Conservation (phyloP, 495 filamentous ascomycete genomes). For the Penicillium malachiteum region DNA sequence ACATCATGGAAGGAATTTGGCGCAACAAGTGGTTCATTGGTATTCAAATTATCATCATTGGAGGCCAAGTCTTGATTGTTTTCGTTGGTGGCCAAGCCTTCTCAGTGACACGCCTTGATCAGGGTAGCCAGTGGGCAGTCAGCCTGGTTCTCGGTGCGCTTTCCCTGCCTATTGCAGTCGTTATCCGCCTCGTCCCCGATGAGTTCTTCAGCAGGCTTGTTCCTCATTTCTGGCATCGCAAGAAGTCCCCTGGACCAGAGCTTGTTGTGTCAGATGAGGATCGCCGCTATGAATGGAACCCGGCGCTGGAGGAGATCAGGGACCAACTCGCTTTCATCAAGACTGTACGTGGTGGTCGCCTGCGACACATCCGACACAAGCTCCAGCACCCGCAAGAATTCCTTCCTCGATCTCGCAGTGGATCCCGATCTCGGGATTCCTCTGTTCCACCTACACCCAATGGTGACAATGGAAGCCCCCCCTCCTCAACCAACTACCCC, state of each 20-base stretch:
- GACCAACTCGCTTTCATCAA: slow-evolving; percentile 77
- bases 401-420: slow-evolving; percentile 68
- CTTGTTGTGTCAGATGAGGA: slow-evolving; percentile 72
- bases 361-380: slow-evolving; percentile 83
- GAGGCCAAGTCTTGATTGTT: slow-evolving; percentile 75
- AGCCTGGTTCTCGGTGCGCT: slow-evolving; percentile 69
- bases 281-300: slow-evolving; percentile 63
- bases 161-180: slow-evolving; percentile 67
- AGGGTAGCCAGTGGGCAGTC: slow-evolving; percentile 69
- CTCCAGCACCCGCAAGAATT: slow-evolving; percentile 78
- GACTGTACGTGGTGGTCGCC: slow-evolving; percentile 75
- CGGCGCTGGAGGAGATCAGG: slow-evolving; percentile 64
- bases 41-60: slow-evolving; percentile 81
- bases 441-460: slow-evolving; percentile 70
- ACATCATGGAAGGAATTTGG: slow-evolving; percentile 82
- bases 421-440: slow-evolving; percentile 70
- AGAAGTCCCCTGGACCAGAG: slow-evolving; percentile 39
- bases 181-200: slow-evolving; percentile 77
- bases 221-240: slow-evolving; percentile 52
- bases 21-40: slow-evolving; percentile 79
- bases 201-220: slow-evolving; percentile 55
- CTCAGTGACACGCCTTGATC: slow-evolving; percentile 55
- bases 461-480: slow-evolving; percentile 43
- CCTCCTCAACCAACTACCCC: slow-evolving; percentile 61
- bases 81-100: slow-evolving; percentile 76